Conservation (phyloP, 2,329 filamentous ascomycete genomes). For the Metarhizium sp. region DNA sequence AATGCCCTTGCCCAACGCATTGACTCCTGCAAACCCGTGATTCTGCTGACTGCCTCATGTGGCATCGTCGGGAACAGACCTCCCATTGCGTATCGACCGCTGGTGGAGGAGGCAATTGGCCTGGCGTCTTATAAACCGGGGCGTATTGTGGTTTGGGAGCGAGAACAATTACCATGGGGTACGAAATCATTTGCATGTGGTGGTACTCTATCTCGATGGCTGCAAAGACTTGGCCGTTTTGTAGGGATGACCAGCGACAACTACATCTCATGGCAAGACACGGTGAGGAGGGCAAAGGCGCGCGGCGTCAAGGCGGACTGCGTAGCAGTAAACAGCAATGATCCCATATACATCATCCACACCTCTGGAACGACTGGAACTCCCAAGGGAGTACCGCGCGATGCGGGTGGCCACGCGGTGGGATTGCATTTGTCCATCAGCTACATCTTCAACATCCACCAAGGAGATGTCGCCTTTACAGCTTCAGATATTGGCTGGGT, state of each 20-base stretch:
- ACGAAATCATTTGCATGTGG: slow-evolving; percentile 44
- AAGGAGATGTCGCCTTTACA: slow-evolving; percentile 66
- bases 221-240: too few species aligned
- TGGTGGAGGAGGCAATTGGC: slow-evolving; percentile 64
- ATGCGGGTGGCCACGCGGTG: slow-evolving; percentile 80
- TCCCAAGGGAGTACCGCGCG: slow-evolving; percentile 75
- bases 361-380: slow-evolving; percentile 75
- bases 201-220: too few species aligned
- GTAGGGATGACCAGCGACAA: too few species aligned
- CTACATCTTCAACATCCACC: slow-evolving; percentile 74
- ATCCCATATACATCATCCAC: slow-evolving; percentile 85
- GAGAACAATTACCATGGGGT: too few species aligned
- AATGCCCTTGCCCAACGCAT: slow-evolving; percentile 79
- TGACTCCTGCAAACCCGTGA: slow-evolving; percentile 66
- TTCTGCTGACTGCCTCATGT: slow-evolving; percentile 81
- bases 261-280: slow-evolving; percentile 55
- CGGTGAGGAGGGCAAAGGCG: slow-evolving; percentile 56
- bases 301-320: slow-evolving; percentile 52
- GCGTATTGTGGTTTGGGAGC: too few species aligned
- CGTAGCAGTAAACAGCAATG: slow-evolving; percentile 68
- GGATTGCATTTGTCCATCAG: slow-evolving; percentile 73
- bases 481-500: slow-evolving; percentile 88
- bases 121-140: slow-evolving; percentile 60
- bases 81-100: slow-evolving; percentile 64
- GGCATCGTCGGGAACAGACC: slow-evolving; percentile 83